These are phyloP conservation scores for Eucalyptus paniculata DNA, from an alignment of 345 rosid species.

Conservation along the genomic window DNA sequence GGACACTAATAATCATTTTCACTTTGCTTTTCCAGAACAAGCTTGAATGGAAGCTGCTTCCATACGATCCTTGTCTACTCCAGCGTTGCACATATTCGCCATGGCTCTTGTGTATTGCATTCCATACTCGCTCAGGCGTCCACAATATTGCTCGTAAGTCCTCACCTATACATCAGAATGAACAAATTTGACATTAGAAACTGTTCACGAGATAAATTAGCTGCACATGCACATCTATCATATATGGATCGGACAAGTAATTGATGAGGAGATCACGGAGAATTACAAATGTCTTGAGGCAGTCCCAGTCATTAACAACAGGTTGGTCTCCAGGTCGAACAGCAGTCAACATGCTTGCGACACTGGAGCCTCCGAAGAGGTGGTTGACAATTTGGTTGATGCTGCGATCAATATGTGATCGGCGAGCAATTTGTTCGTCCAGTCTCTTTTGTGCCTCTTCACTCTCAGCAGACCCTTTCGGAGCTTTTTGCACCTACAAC, in stretches of 20 bases:
- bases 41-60: constrained; percentile 4
- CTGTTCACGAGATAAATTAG: neutral
- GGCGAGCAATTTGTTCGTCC: neutral
- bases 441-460: constrained; percentile 27
- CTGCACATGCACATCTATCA: neutral
- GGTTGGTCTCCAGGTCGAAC: constrained; percentile 11
- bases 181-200: neutral
- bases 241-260: neutral
- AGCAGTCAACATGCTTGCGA: neutral
- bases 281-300: constrained; percentile 24
- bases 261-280: neutral
- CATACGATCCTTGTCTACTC: constrained; percentile 7
- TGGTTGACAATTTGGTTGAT: constrained; percentile 5
- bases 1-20: neutral
- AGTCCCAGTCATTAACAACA: constrained; percentile 35
- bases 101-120: constrained; percentile 17
- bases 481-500: constrained; percentile 19
- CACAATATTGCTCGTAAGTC: constrained; percentile 17
- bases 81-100: constrained; percentile 31
- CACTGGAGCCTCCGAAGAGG: constrained; percentile 4
- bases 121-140: constrained; percentile 11
- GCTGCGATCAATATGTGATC: constrained; percentile 24
- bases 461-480: constrained; percentile 18
- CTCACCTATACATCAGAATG: neutral
- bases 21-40: neutral